A percentile compares a stretch with the other conserved stretches of the same genome.
phyloP scores from a whole-genome alignment of 2,329 filamentous ascomycete species.

The Ambrosiella beaveri region DNA sequence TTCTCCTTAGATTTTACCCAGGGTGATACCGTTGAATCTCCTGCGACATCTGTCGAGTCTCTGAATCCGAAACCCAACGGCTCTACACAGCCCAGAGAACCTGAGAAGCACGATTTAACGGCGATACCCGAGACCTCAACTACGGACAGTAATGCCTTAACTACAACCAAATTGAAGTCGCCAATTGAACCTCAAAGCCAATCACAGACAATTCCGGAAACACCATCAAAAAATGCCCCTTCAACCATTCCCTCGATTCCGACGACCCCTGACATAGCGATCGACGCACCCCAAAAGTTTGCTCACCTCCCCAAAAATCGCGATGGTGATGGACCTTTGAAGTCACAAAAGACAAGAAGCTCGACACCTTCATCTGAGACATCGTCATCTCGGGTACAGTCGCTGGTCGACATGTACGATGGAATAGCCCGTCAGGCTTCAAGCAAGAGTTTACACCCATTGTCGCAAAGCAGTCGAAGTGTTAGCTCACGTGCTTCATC shows the following conservation, averaged over 20 bases:
- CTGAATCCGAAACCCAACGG: background rate
- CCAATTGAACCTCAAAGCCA: background rate
- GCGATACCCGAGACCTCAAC: background rate
- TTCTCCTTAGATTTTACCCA: background rate
- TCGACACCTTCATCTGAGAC: constrained; percentile 2
- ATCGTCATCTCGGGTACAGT: constrained; percentile 22
- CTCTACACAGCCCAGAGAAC: background rate
- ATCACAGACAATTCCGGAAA: background rate
- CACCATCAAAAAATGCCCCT: background rate
- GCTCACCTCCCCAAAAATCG: background rate
- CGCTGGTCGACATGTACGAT: constrained; percentile 34
- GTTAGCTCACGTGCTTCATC: background rate
- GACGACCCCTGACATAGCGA: constrained; percentile 2
- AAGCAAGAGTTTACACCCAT: background rate
- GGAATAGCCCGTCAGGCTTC: constrained; percentile 21
- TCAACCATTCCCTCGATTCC: background rate
- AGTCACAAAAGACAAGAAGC: background rate
- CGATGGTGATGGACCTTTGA: constrained; percentile 2
- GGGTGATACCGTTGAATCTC: constrained; percentile 3
- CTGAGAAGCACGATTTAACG: background rate
- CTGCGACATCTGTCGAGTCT: constrained; percentile 5
- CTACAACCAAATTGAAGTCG: background rate
- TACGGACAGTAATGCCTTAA: background rate
- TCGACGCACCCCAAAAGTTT: background rate
- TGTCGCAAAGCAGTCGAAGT: constrained; percentile 1